Evolutionary conservation across 2,329 filamentous ascomycete genomes (phyloP).

Genomic region (Sphaerulina populicola): DNA sequence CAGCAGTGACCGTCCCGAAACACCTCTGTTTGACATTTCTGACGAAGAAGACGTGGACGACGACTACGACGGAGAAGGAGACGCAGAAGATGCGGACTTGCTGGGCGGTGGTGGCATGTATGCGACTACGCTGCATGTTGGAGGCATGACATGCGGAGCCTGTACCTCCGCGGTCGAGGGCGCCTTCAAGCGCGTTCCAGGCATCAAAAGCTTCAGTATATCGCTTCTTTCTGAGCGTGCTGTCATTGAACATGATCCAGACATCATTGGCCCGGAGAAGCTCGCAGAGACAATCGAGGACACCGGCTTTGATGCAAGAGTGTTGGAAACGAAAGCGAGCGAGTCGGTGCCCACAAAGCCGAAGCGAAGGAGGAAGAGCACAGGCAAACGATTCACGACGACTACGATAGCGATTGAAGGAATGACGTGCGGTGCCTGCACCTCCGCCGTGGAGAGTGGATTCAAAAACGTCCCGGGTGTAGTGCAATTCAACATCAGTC

Average conservation of each 20-base stretch:
- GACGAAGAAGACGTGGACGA: slow-evolving; percentile 19
- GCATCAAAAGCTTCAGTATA: slow-evolving; percentile 79
- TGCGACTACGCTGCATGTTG: slow-evolving; percentile 82
- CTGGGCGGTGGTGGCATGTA: slow-evolving; percentile 62
- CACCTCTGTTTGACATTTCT: slow-evolving; percentile 20
- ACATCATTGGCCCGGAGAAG: slow-evolving; percentile 62
- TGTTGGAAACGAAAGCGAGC: slow-evolving; percentile 61
- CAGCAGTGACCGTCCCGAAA: slow-evolving; percentile 27
- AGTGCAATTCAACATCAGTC: slow-evolving; percentile 84
- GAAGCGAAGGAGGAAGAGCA: slow-evolving; percentile 33
- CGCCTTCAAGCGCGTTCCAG: slow-evolving; percentile 73
- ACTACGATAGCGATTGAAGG: slow-evolving; percentile 87
- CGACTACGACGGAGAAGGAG: slow-evolving; percentile 12
- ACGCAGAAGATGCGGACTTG: slow-evolving; percentile 18
- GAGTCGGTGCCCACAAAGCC: slow-evolving; percentile 30
- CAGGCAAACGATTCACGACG: slow-evolving; percentile 44
- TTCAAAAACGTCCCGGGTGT: slow-evolving; percentile 72
- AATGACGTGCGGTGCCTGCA: slow-evolving; percentile 97
- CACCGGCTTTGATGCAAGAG: slow-evolving; percentile 79
- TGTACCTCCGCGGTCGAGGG: slow-evolving; percentile 94
- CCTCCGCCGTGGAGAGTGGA: slow-evolving; percentile 76
- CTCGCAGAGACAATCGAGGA: slow-evolving; percentile 84
- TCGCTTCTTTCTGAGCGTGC: slow-evolving; percentile 92
- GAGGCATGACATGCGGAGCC: slow-evolving; percentile 80
- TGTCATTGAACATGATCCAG: slow-evolving; percentile 82